Evolutionary conservation across 2,329 filamentous ascomycete species (phyloP).

Genomic region (Penicillium sp.): DNA sequence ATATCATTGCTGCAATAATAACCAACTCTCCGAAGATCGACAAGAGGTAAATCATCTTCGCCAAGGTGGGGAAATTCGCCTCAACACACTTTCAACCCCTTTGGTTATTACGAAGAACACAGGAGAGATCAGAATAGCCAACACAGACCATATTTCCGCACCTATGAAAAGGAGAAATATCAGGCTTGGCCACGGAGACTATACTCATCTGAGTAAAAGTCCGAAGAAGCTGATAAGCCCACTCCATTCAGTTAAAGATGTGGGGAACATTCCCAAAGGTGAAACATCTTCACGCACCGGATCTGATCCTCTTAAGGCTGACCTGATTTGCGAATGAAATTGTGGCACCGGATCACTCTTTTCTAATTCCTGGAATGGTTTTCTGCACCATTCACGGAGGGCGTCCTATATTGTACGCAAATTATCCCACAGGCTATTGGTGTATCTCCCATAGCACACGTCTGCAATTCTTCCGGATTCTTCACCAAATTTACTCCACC

Average conservation of each 20-base stretch:
- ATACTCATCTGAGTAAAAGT: constrained; percentile 4
- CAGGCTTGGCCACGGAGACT: background rate
- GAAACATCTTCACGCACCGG: constrained; percentile 21
- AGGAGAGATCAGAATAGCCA: background rate
- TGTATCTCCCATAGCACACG: background rate
- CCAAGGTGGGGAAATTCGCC: constrained; percentile 18
- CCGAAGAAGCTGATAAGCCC: background rate
- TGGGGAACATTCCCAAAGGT: constrained; percentile 14
- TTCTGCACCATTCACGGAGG: background rate
- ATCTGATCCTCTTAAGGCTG: constrained; percentile 2
- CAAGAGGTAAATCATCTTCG: background rate
- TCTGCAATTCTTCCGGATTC: background rate
- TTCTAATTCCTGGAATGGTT: constrained; percentile 7
- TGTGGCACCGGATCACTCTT: background rate
- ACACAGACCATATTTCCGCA: background rate
- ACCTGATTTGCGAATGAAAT: background rate
- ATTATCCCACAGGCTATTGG: background rate
- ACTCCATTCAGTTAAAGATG: constrained; percentile 9
- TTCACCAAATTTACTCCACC: background rate
- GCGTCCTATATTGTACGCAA: background rate
- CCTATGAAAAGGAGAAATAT: background rate
- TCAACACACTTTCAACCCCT: background rate
- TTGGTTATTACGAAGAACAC: background rate
- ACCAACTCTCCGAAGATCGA: constrained; percentile 1
- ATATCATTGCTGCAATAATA: constrained; percentile 17